These are phyloP conservation scores for Cetraspora pellucida DNA, from an alignment of 192 early-diverging fungal species.

Conservation along the genomic window DNA sequence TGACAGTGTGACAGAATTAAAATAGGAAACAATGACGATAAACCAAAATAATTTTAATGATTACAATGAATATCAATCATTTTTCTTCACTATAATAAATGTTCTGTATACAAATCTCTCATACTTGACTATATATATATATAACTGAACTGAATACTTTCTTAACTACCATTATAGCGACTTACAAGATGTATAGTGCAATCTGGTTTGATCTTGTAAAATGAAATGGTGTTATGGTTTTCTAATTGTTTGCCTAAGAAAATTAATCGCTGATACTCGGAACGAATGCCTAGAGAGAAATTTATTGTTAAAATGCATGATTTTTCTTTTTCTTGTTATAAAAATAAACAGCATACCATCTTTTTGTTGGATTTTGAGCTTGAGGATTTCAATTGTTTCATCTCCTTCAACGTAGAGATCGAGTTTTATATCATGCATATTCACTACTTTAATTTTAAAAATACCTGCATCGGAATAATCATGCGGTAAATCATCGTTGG, in stretches of 20 bases:
- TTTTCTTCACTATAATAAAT: too few relatives aligned
- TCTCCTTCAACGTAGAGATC: neutral
- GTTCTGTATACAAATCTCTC: too few relatives aligned
- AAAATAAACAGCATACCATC: neutral
- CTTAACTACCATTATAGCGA: neutral
- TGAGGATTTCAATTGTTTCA: conserved; percentile 16
- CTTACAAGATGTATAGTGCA: neutral
- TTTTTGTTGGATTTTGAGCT: neutral
- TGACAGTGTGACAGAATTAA: too few relatives aligned
- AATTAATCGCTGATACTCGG: conserved; percentile 18
- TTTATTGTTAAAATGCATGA: conserved; percentile 16
- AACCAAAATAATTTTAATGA: too few relatives aligned
- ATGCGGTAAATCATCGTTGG: neutral
- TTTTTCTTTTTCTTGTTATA: neutral
- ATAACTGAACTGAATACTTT: too few relatives aligned
- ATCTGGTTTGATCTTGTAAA: neutral
- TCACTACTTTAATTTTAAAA: conserved; percentile 15
- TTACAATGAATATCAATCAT: too few relatives aligned
- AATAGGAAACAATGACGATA: too few relatives aligned
- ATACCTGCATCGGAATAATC: neutral
- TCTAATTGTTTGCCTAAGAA: conserved; percentile 13
- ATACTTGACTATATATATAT: too few relatives aligned
- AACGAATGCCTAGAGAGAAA: neutral
- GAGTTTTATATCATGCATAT: neutral
- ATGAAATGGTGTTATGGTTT: neutral